Conservation (phyloP, 768 basidiomycete genomes). For the Tylopilus intermedius region DNA sequence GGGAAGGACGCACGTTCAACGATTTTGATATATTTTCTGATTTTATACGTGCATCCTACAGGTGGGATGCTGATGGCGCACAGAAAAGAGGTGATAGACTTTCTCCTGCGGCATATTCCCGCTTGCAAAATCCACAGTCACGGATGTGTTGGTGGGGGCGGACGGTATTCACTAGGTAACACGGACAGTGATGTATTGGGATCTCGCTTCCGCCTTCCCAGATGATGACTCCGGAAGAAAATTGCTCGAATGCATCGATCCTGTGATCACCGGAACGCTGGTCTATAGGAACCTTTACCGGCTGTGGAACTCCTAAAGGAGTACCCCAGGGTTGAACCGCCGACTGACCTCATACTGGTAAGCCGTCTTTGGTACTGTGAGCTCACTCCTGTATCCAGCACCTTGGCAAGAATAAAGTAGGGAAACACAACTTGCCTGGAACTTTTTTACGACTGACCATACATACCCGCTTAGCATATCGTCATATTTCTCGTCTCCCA, state of each 20-base stretch:
- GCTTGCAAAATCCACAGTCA: neutral
- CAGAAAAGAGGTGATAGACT: neutral
- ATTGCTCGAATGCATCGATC: neutral
- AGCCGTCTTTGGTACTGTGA: neutral
- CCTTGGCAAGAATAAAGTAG: neutral
- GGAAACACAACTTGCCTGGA: neutral
- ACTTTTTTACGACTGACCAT: neutral
- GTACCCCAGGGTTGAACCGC: neutral
- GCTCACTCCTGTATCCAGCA: neutral
- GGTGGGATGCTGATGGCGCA: neutral
- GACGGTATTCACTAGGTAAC: neutral
- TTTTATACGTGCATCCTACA: neutral
- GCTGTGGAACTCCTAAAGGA: neutral
- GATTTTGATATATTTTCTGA: no score
- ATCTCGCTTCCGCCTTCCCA: neutral
- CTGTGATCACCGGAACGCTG: neutral
- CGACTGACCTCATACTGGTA: neutral
- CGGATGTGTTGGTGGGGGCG: neutral
- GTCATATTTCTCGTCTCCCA: neutral
- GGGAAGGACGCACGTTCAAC: no score
- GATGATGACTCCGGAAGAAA: neutral
- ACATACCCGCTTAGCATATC: neutral
- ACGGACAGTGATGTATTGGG: neutral
- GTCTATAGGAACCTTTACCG: neutral
- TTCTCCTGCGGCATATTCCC: neutral